phyloP scores from a whole-genome alignment of 2,329 filamentous ascomycete species.

The Sarocladium brachiariae region DNA sequence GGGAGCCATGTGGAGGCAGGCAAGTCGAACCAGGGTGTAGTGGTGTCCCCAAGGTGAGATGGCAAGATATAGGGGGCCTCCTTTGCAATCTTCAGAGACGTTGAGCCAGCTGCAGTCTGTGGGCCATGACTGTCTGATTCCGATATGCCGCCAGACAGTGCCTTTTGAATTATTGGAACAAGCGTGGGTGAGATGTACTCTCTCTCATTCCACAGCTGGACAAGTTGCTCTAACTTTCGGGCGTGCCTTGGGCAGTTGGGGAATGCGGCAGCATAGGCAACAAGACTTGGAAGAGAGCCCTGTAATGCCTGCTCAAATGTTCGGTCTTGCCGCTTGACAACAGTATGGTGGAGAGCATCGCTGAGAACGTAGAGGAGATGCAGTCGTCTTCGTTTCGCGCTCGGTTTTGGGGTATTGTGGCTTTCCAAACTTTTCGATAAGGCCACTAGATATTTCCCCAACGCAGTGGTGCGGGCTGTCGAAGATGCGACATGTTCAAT shows the following conservation, averaged over 20 bases:
- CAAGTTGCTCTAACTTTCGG: constrained; percentile 55
- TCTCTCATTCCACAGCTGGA: constrained; percentile 65
- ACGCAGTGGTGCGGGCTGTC: constrained; percentile 53
- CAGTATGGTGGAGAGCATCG: constrained; percentile 68
- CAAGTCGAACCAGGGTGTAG: constrained; percentile 71
- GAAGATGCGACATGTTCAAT: constrained; percentile 65
- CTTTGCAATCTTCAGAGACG: constrained; percentile 37
- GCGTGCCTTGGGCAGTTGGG: constrained; percentile 58
- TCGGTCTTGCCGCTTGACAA: constrained; percentile 42
- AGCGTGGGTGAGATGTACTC: constrained; percentile 51
- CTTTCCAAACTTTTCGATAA: constrained; percentile 44
- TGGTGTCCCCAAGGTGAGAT: constrained; percentile 66
- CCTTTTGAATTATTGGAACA: constrained; percentile 52
- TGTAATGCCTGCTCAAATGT: constrained; percentile 52
- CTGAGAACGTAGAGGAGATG: constrained; percentile 73
- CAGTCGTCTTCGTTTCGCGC: constrained; percentile 60
- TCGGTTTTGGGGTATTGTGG: constrained; percentile 32
- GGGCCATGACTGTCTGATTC: not conserved
- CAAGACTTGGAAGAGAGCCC: constrained; percentile 53
- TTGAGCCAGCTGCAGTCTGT: constrained; percentile 26
- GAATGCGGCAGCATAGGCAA: constrained; percentile 50
- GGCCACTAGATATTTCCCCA: constrained; percentile 70
- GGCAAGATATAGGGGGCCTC: constrained; percentile 65
- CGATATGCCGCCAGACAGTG: constrained; percentile 26
- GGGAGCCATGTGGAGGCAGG: constrained; percentile 77